A percentile compares a stretch with the other conserved stretches of the same genome.
Evolutionary conservation across 257 asterid genomes (phyloP).

Genomic region (Nyctanthes arbortristis): DNA sequence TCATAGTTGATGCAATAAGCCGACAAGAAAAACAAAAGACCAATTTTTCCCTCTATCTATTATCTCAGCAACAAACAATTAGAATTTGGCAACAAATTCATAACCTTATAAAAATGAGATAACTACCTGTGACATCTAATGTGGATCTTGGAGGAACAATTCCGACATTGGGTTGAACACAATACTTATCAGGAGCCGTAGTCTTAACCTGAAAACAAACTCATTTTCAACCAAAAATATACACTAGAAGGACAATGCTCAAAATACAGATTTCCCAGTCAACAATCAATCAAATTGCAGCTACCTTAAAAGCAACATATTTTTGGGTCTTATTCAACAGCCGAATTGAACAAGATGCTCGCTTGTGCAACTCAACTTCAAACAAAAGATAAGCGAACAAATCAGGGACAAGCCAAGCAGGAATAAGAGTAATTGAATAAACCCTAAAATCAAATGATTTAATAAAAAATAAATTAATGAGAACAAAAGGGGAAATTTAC

Average conservation of each 20-base stretch:
- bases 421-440: not conserved
- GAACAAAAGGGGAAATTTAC: conserved; percentile 24
- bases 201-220: conserved; percentile 28
- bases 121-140: conserved; percentile 35
- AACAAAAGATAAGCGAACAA: conserved; percentile 10
- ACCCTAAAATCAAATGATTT: not conserved
- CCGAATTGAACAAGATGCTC: conserved; percentile 49
- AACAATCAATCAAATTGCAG: not conserved
- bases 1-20: not conserved
- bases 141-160: conserved; percentile 40
- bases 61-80: not conserved
- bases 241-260: not conserved
- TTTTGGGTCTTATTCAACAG: conserved; percentile 43
- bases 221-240: not conserved
- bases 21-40: not conserved
- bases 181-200: conserved; percentile 49
- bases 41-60: not conserved
- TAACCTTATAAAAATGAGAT: not conserved
- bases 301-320: conserved; percentile 64
- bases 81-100: not conserved
- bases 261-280: not conserved
- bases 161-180: conserved; percentile 47
- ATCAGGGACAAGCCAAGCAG: not conserved
- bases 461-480: not conserved
- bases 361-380: conserved; percentile 54